phyloP scores from a whole-genome alignment of 345 rosid species.

The Salix arbutifolia region DNA sequence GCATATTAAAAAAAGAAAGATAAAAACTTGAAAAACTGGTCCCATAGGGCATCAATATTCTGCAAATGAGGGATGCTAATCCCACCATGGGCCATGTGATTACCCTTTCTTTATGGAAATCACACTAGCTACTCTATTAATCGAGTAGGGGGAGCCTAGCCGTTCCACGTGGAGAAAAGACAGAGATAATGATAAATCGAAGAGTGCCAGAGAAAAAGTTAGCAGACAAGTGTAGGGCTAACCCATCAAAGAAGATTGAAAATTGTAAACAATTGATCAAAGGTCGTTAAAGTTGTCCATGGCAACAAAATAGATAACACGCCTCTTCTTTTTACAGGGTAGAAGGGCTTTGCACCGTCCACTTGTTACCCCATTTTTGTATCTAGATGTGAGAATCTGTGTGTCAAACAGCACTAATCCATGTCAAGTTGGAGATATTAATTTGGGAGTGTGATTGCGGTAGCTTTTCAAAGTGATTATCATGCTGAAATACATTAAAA shows the following conservation, averaged over 20 bases:
- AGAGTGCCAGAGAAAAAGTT: neutral
- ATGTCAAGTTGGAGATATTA: neutral
- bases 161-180: constrained; percentile 12
- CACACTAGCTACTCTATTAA: neutral
- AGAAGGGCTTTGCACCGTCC: constrained; percentile 27
- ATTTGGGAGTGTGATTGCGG: too few species aligned
- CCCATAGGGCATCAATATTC: neutral
- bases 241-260: neutral
- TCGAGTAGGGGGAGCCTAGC: neutral
- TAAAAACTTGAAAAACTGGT: neutral
- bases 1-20: too few species aligned
- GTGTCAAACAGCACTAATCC: constrained; percentile 20
- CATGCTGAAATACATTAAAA: too few species aligned
- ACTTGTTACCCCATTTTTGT: neutral
- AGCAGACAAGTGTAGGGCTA: constrained; percentile 7
- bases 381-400: constrained; percentile 21
- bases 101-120: constrained; percentile 1
- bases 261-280: neutral
- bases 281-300: constrained; percentile 13
- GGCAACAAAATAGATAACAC: constrained; percentile 5
- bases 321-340: neutral
- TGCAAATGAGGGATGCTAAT: constrained; percentile 4
- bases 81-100: constrained; percentile 6
- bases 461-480: too few species aligned
- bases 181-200: neutral